Evolutionary conservation across 2,329 filamentous ascomycete species (phyloP).

Genomic region (Sphaerulina musiva): DNA sequence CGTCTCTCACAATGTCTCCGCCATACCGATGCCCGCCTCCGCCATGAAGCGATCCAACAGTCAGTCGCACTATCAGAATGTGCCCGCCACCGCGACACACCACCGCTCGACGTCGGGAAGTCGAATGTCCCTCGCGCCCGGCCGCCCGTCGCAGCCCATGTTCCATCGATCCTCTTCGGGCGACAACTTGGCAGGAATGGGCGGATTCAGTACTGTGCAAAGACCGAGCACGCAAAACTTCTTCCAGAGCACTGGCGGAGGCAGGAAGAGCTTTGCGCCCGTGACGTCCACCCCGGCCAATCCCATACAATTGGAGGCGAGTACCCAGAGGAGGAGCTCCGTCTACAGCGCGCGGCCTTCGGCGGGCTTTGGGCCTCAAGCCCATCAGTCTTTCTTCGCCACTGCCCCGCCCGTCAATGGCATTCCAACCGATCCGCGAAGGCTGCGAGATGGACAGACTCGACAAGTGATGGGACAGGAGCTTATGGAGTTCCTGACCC

Average conservation of each 20-base stretch:
- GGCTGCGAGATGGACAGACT: slow-evolving; percentile 72
- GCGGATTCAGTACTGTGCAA: slow-evolving; percentile 71
- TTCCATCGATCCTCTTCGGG: slow-evolving; percentile 82
- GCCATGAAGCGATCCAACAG: slow-evolving; percentile 91
- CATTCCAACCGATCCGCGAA: slow-evolving; percentile 77
- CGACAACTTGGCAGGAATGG: slow-evolving; percentile 67
- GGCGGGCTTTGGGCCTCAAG: slow-evolving; percentile 55
- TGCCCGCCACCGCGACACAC: slow-evolving; percentile 63
- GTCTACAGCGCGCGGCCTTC: slow-evolving; percentile 50
- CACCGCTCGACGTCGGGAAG: slow-evolving; percentile 75
- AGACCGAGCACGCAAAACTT: slow-evolving; percentile 70
- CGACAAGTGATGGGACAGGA: slow-evolving; percentile 81
- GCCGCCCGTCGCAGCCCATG: slow-evolving; percentile 75
- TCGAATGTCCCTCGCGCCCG: slow-evolving; percentile 77
- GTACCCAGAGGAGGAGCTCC: slow-evolving; percentile 66
- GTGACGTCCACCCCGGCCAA: slow-evolving; percentile 46
- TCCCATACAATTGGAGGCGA: slow-evolving; percentile 45
- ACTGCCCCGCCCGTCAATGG: slow-evolving; percentile 75
- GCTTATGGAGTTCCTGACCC: slow-evolving; percentile 80
- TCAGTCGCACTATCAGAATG: slow-evolving; percentile 58
- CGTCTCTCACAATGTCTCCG: slow-evolving; percentile 68
- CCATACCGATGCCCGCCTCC: slow-evolving; percentile 83
- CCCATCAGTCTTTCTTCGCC: slow-evolving; percentile 90
- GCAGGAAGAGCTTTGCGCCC: slow-evolving; percentile 66
- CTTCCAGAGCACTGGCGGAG: slow-evolving; percentile 49